Conservation (phyloP, 768 basidiomycete genomes). For the Lentinula sp. region DNA sequence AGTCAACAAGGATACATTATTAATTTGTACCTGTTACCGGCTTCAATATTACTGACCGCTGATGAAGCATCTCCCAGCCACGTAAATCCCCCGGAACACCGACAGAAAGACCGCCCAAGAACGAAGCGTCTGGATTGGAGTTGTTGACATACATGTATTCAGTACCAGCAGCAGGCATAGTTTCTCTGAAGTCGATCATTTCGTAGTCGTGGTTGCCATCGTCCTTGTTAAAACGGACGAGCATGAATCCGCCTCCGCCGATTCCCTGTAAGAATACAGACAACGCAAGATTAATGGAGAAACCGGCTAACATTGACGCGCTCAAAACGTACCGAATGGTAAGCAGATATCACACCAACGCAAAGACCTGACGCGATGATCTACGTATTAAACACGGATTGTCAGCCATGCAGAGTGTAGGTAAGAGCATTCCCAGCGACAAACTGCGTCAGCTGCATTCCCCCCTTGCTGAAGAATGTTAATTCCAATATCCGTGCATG, state of each 20-base stretch:
- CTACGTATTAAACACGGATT: not conserved
- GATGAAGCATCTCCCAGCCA: conserved; percentile 37
- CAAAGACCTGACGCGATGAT: conserved; percentile 36
- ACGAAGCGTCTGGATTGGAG: conserved; percentile 22
- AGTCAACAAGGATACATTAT: not conserved
- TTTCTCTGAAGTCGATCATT: conserved; percentile 42
- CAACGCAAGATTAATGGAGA: not conserved
- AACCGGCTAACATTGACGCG: not conserved
- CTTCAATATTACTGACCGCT: conserved; percentile 4
- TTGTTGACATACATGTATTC: conserved; percentile 30
- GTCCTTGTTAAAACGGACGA: conserved; percentile 4
- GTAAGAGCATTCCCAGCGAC: not conserved
- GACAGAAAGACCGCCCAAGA: conserved; percentile 41
- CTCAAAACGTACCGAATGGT: conserved; percentile 14
- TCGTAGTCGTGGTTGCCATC: conserved; percentile 6
- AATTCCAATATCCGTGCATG: conserved; percentile 34
- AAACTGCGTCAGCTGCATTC: conserved; percentile 38
- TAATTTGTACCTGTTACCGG: not conserved
- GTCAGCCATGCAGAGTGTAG: not conserved
- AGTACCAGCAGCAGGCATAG: conserved; percentile 29
- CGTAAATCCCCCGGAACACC: conserved; percentile 46
- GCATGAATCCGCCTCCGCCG: conserved; percentile 5
- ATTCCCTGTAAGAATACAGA: not conserved
- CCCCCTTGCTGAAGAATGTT: conserved; percentile 34
- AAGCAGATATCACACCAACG: conserved; percentile 26